phyloP scores from a whole-genome alignment of 2,329 filamentous ascomycete genomes.

The Neonectria magnoliae region DNA sequence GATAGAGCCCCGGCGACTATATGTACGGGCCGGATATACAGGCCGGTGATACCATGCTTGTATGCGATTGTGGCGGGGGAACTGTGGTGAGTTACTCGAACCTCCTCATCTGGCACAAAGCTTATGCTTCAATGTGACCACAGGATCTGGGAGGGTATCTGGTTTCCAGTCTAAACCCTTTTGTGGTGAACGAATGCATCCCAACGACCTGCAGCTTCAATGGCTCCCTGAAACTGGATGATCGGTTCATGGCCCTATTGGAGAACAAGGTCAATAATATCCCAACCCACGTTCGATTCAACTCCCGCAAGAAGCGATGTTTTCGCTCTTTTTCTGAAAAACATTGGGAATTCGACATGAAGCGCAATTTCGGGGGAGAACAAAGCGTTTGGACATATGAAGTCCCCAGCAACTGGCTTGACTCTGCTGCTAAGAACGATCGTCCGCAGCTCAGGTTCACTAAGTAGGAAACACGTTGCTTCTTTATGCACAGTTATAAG shows the following conservation, averaged over 20 bases:
- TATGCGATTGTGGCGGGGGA: not conserved
- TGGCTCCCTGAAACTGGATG: not conserved
- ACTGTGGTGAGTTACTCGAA: not conserved
- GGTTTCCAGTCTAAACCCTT: not conserved
- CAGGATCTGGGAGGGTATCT: not conserved
- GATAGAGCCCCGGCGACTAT: too few relatives aligned
- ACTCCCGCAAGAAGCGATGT: too few relatives aligned
- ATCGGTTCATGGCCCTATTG: not conserved
- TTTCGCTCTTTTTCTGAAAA: not conserved
- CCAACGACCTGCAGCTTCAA: not conserved
- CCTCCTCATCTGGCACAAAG: not conserved
- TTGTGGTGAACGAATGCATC: not conserved
- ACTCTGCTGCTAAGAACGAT: too few relatives aligned
- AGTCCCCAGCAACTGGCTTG: too few relatives aligned
- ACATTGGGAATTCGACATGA: too few relatives aligned
- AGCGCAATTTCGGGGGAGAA: not conserved
- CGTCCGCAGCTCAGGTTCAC: too few relatives aligned
- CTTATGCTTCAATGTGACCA: not conserved
- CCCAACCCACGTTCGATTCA: not conserved
- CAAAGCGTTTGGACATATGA: not conserved
- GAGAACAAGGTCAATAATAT: not conserved
- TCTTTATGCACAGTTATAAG: not conserved
- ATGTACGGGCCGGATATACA: too few relatives aligned
- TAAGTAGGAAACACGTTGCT: not conserved
- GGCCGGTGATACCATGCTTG: too few relatives aligned